These are phyloP conservation scores for Acorus calamus DNA, from an alignment of 106 monocot species.

Conservation along the genomic window DNA sequence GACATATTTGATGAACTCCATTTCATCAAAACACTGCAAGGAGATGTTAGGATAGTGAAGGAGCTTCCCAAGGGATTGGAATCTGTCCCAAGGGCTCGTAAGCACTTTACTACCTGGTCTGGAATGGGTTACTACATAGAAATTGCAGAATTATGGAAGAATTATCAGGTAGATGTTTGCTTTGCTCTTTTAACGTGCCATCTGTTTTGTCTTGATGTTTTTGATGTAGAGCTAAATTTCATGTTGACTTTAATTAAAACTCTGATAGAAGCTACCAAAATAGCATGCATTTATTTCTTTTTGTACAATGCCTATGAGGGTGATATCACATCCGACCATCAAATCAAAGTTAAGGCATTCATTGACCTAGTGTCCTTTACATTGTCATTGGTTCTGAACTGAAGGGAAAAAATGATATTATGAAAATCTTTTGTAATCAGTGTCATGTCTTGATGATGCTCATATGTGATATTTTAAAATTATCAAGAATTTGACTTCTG, in stretches of 20 bases:
- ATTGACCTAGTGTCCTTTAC: no score
- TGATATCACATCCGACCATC: no score
- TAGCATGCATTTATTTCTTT: background rate
- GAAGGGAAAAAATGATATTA: no score
- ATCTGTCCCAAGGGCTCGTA: constrained; percentile 66
- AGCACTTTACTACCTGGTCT: constrained; percentile 89
- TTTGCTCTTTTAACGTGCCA: constrained; percentile 1
- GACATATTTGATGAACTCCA: constrained; percentile 86
- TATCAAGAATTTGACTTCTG: no score
- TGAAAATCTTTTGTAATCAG: no score
- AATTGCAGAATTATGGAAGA: constrained; percentile 44
- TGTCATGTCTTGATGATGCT: no score
- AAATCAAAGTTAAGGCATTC: no score
- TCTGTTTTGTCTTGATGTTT: background rate
- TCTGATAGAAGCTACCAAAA: background rate
- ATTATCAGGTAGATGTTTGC: constrained; percentile 48
- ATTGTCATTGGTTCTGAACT: no score
- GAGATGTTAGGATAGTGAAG: constrained; percentile 55
- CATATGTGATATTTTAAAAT: no score
- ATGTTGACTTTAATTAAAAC: no score
- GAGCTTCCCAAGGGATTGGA: constrained; percentile 64
- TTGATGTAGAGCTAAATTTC: no score
- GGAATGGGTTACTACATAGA: constrained; percentile 72
- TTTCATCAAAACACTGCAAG: constrained; percentile 71
- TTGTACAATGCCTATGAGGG: background rate